phyloP scores from a whole-genome alignment of 352 stramenopile genomes.

The Aphanomyces astaci region DNA sequence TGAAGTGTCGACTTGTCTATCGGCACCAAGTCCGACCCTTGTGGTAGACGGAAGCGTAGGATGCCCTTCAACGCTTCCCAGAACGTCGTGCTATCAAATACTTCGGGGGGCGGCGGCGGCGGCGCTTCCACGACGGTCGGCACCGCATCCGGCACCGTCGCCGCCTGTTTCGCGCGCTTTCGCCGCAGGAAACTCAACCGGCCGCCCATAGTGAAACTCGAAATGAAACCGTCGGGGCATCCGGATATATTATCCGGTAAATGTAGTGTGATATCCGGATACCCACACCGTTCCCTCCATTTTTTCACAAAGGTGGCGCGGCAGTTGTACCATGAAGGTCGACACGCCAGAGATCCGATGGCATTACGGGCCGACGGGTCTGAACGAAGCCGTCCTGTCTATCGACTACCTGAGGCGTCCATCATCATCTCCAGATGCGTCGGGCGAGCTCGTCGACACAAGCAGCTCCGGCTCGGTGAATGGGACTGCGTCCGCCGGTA shows the following conservation, averaged over 20 bases:
- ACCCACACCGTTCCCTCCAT: neutral
- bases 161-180: slow-evolving; percentile 5
- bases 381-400: slow-evolving; percentile 83
- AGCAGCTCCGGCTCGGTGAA: neutral
- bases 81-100: slow-evolving; percentile 11
- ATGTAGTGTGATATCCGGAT: too few relatives aligned
- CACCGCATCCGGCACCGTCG: neutral
- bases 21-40: neutral
- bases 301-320: slow-evolving; percentile 12
- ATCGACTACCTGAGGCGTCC: slow-evolving; percentile 58
- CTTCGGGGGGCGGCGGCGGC: neutral
- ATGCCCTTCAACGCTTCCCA: slow-evolving; percentile 6
- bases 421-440: neutral
- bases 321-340: slow-evolving; percentile 34
- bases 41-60: neutral
- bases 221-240: neutral
- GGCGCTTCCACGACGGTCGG: neutral
- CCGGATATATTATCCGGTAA: too few relatives aligned
- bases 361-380: slow-evolving; percentile 74
- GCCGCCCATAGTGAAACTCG: neutral
- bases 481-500: neutral
- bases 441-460: neutral
- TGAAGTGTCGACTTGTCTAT: neutral
- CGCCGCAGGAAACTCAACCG: slow-evolving; percentile 15
- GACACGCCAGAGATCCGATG: slow-evolving; percentile 79